These are phyloP conservation scores for Metarhizium anisopliae DNA, from an alignment of 2,329 filamentous ascomycete genomes.

Conservation along the genomic window DNA sequence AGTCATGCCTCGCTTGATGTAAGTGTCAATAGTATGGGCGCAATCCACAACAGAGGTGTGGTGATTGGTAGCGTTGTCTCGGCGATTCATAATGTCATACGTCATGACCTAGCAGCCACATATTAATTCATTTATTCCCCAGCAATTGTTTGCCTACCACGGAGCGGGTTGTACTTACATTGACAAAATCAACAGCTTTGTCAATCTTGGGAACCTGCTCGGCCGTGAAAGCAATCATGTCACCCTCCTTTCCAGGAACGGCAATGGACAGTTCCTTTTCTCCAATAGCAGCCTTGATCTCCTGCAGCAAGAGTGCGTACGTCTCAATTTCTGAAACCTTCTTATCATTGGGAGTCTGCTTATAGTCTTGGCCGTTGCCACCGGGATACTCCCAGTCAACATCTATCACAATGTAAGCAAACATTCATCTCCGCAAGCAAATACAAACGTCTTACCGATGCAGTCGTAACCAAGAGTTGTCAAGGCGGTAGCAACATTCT, in stretches of 20 bases:
- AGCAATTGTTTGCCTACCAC: background rate
- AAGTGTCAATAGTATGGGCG: slow-evolving; percentile 45
- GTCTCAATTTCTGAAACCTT: slow-evolving; percentile 52
- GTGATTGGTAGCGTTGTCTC: slow-evolving; percentile 56
- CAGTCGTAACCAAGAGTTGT: slow-evolving; percentile 50
- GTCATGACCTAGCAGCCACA: slow-evolving; percentile 46
- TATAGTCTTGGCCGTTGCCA: slow-evolving; percentile 64
- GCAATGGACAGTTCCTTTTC: slow-evolving; percentile 54
- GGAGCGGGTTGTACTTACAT: slow-evolving; percentile 22
- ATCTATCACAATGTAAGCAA: slow-evolving; percentile 26
- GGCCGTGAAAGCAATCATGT: slow-evolving; percentile 60
- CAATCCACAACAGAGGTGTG: slow-evolving; percentile 51
- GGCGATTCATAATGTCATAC: slow-evolving; percentile 66
- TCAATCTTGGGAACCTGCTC: slow-evolving; percentile 50
- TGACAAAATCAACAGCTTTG: slow-evolving; percentile 54
- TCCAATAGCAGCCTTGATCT: slow-evolving; percentile 49
- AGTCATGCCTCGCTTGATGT: slow-evolving; percentile 47
- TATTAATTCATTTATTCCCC: background rate
- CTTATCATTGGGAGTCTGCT: slow-evolving; percentile 45
- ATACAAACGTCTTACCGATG: slow-evolving; percentile 30
- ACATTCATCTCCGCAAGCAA: no score
- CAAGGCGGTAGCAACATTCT: slow-evolving; percentile 47
- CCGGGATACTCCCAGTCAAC: slow-evolving; percentile 58
- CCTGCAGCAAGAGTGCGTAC: slow-evolving; percentile 51
- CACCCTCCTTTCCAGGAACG: slow-evolving; percentile 50